phyloP scores from a whole-genome alignment of 331 rosid species.

The Pyrus hybrid region DNA sequence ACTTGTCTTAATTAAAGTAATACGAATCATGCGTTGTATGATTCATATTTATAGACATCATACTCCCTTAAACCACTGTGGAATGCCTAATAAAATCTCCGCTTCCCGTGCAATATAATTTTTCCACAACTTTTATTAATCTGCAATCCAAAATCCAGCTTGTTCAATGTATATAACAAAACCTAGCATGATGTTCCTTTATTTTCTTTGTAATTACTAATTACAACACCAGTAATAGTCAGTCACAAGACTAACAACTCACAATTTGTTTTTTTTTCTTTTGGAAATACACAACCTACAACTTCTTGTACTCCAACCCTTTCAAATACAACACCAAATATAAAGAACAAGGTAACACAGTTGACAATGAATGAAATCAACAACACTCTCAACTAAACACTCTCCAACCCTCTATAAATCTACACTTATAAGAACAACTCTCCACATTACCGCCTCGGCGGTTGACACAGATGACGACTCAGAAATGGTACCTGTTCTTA shows the following conservation, averaged over 20 bases:
- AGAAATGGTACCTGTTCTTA: slow-evolving; percentile 4
- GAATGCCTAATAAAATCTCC: too few relatives aligned
- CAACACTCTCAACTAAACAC: slow-evolving; percentile 43
- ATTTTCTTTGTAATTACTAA: slow-evolving; percentile 12
- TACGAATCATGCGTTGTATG: too few relatives aligned
- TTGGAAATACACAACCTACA: too few relatives aligned
- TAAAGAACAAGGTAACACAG: not conserved
- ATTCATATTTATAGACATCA: too few relatives aligned
- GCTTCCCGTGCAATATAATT: too few relatives aligned
- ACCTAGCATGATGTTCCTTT: not conserved
- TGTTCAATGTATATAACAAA: not conserved
- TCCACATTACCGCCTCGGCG: slow-evolving; percentile 2
- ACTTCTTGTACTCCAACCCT: not conserved
- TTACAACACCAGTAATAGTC: slow-evolving; percentile 8
- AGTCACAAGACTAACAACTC: slow-evolving; percentile 10
- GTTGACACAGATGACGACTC: slow-evolving; percentile 3
- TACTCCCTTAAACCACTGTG: too few relatives aligned
- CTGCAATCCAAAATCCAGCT: not conserved
- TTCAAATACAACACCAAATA: slow-evolving; percentile 13
- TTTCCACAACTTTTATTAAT: too few relatives aligned
- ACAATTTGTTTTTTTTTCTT: not conserved
- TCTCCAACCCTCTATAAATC: slow-evolving; percentile 44
- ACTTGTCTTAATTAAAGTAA: too few relatives aligned
- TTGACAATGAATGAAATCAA: slow-evolving; percentile 35
- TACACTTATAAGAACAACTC: not conserved